Conservation (phyloP, 208 protist genomes). For the Trypanosoma avium region DNA sequence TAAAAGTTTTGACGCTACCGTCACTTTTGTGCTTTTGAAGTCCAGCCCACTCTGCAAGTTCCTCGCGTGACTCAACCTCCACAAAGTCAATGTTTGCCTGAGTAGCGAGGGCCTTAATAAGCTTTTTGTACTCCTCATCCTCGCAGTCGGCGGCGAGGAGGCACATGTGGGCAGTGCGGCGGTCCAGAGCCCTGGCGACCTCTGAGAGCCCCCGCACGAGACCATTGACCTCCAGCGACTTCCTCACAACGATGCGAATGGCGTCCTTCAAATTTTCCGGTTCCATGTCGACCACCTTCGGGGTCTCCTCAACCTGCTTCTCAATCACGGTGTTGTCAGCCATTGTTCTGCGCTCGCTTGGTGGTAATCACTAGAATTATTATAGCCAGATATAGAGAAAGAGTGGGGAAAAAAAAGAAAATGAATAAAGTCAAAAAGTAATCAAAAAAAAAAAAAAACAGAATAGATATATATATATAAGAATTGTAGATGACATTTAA, state of each 20-base stretch:
- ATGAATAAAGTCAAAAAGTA: background rate
- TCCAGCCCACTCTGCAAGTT: conserved; percentile 40
- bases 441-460: conserved; percentile 1
- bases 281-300: conserved; percentile 47
- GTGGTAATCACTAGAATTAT: conserved; percentile 8
- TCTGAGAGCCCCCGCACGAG: conserved; percentile 47
- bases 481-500: too few relatives aligned
- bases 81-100: conserved; percentile 47
- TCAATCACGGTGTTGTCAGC: conserved; percentile 20
- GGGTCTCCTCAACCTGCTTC: conserved; percentile 34
- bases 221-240: conserved; percentile 41
- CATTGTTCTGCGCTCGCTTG: conserved; percentile 12
- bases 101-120: conserved; percentile 38
- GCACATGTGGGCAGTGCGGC: conserved; percentile 43
- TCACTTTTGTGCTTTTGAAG: conserved; percentile 34
- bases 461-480: background rate
- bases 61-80: conserved; percentile 33
- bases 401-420: background rate
- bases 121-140: conserved; percentile 54
- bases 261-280: conserved; percentile 36
- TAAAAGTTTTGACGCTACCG: conserved; percentile 37
- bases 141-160: conserved; percentile 50
- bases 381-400: background rate
- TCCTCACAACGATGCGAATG: conserved; percentile 44
- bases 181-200: conserved; percentile 43